Percentiles rank a stretch among this genome's conserved stretches.
Evolutionary conservation across 192 early-diverging fungal genomes (phyloP).

Genomic region (Coemansia sp.): DNA sequence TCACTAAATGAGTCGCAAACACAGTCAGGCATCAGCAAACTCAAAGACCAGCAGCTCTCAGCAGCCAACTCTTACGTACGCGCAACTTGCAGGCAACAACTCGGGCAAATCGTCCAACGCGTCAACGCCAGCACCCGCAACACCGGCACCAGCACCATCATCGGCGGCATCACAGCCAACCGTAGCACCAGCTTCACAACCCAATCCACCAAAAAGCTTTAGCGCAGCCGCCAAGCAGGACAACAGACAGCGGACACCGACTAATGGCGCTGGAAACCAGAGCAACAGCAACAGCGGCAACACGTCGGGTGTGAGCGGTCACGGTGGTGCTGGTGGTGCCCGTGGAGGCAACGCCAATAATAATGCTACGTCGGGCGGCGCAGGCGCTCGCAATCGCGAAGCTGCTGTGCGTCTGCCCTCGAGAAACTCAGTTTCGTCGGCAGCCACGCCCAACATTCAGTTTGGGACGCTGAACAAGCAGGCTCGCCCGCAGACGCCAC

Average conservation of each 20-base stretch:
- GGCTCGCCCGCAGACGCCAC: conserved; percentile 33
- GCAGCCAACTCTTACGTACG: conserved; percentile 41
- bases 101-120: conserved; percentile 8
- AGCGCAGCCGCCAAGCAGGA: conserved; percentile 36
- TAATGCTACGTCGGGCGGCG: conserved; percentile 2
- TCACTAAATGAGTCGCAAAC: conserved; percentile 49
- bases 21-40: conserved; percentile 41
- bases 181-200: neutral
- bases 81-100: conserved; percentile 42
- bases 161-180: conserved; percentile 4
- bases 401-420: conserved; percentile 43
- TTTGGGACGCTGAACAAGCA: conserved; percentile 55
- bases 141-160: conserved; percentile 16
- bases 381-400: conserved; percentile 30
- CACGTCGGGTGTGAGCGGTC: conserved; percentile 12
- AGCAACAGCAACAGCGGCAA: conserved; percentile 9
- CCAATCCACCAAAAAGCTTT: conserved; percentile 8
- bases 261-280: conserved; percentile 24
- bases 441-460: conserved; percentile 39
- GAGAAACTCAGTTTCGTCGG: conserved; percentile 39
- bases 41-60: conserved; percentile 47
- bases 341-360: conserved; percentile 3
- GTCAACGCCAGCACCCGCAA: conserved; percentile 19
- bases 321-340: conserved; percentile 11
- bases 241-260: conserved; percentile 19